Evolutionary conservation across 352 stramenopile species (phyloP).

Genomic region (Globisporangium paddicum): DNA sequence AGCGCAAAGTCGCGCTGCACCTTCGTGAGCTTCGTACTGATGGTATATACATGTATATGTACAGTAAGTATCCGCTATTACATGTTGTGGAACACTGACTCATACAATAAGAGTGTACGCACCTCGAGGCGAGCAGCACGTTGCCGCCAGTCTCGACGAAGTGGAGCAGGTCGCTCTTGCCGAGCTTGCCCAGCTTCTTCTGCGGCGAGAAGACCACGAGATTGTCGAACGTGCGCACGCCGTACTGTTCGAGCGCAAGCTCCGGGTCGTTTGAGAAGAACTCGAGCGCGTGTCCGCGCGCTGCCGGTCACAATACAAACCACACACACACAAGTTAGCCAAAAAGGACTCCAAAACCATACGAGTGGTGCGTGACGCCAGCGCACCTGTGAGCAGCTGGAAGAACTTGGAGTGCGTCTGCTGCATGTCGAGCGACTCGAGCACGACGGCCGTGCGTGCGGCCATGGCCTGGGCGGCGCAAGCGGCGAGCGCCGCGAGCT

Average conservation of each 20-base stretch:
- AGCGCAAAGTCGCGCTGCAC: slow-evolving; percentile 81
- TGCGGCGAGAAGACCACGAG: slow-evolving; percentile 86
- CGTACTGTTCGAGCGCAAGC: slow-evolving; percentile 74
- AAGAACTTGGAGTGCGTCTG: slow-evolving; percentile 77
- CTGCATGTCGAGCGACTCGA: slow-evolving; percentile 54
- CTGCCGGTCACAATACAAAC: slow-evolving; percentile 18
- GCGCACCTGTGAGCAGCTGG: slow-evolving; percentile 45
- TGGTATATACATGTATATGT: no score
- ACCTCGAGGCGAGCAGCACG: slow-evolving; percentile 66
- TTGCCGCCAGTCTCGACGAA: slow-evolving; percentile 89
- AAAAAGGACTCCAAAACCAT: no score
- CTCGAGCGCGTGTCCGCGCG: slow-evolving; percentile 56
- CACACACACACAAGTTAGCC: not conserved
- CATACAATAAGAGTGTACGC: no score
- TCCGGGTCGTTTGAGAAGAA: slow-evolving; percentile 53
- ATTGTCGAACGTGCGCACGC: slow-evolving; percentile 87
- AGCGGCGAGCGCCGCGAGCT: slow-evolving; percentile 5
- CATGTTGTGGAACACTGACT: no score
- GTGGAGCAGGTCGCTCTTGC: slow-evolving; percentile 64
- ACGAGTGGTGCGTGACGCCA: not conserved
- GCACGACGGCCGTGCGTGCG: slow-evolving; percentile 61
- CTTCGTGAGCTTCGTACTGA: slow-evolving; percentile 69
- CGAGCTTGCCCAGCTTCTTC: slow-evolving; percentile 65
- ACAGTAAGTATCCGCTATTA: no score
- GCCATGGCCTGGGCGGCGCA: slow-evolving; percentile 10